Percentiles rank a stretch among this genome's conserved stretches.
Evolutionary conservation across 2,329 filamentous ascomycete genomes (phyloP).

Genomic region (Chaetomium sp.): DNA sequence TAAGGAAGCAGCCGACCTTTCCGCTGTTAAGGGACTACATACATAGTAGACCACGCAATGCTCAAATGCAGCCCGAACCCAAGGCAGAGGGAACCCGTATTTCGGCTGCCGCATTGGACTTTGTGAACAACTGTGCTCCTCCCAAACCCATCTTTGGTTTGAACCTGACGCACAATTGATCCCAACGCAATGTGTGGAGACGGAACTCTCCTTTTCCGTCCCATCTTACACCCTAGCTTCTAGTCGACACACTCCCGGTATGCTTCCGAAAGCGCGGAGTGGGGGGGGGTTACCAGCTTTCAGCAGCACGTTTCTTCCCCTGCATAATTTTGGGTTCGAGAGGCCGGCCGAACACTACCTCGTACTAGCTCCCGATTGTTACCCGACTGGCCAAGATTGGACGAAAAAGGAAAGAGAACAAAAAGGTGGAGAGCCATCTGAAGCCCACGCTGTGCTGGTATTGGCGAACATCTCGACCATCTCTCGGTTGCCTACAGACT

Average conservation of each 20-base stretch:
- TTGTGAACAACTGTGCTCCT: background rate
- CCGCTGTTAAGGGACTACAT: background rate
- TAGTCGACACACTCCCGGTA: conserved; percentile 28
- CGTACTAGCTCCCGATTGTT: background rate
- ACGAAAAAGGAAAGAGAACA: background rate
- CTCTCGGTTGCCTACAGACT: conserved; percentile 6
- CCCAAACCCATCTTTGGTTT: background rate
- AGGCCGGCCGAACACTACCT: background rate
- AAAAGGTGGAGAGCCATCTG: background rate
- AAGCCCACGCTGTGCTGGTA: background rate
- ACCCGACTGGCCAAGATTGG: background rate
- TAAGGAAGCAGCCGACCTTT: background rate
- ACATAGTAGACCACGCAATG: background rate
- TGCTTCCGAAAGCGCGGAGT: conserved; percentile 36
- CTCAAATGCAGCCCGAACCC: background rate
- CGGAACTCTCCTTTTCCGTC: conserved; percentile 27
- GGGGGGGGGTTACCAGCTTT: conserved; percentile 3
- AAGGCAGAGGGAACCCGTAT: background rate
- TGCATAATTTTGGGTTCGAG: conserved; percentile 28
- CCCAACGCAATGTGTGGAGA: background rate
- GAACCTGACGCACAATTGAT: background rate
- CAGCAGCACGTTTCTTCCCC: conserved; percentile 33
- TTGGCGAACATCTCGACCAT: background rate
- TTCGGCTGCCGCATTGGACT: background rate
- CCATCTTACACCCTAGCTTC: conserved; percentile 27